phyloP scores from a whole-genome alignment of 495 filamentous ascomycete genomes.

The Neurospora sp. region DNA sequence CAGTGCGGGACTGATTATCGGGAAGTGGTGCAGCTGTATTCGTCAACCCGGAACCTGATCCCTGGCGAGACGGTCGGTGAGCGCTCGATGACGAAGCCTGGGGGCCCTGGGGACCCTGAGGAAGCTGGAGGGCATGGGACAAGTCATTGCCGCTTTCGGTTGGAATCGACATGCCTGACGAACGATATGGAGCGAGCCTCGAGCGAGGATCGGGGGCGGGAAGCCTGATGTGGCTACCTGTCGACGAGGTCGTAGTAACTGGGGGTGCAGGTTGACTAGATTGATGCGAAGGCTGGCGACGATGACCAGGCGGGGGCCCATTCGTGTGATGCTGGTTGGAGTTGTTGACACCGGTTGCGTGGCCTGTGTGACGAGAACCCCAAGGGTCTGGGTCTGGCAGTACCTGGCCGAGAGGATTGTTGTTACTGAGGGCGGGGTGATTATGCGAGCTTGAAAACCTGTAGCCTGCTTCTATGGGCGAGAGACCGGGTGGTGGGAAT shows the following conservation, averaged over 20 bases:
- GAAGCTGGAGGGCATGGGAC: background rate
- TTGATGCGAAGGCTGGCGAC: background rate
- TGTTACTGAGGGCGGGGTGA: background rate
- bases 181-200: background rate
- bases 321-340: background rate
- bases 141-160: background rate
- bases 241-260: background rate
- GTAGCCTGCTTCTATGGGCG: background rate
- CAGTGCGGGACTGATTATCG: background rate
- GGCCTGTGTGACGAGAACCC: background rate
- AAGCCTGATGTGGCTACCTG: background rate
- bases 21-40: background rate
- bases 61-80: background rate
- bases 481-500: background rate
- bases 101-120: background rate
- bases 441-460: background rate
- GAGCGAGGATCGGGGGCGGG: background rate
- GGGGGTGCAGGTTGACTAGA: background rate
- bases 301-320: background rate
- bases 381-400: background rate
- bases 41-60: background rate
- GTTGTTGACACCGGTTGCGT: background rate
- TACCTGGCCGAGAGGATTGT: background rate
- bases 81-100: background rate
- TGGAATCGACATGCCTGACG: background rate